Evolutionary conservation across 1,284 basidiomycete species (phyloP), one percentile per base, ranked within the genome.

Genomic region (Tetrapyrgos nigripes): DNA sequence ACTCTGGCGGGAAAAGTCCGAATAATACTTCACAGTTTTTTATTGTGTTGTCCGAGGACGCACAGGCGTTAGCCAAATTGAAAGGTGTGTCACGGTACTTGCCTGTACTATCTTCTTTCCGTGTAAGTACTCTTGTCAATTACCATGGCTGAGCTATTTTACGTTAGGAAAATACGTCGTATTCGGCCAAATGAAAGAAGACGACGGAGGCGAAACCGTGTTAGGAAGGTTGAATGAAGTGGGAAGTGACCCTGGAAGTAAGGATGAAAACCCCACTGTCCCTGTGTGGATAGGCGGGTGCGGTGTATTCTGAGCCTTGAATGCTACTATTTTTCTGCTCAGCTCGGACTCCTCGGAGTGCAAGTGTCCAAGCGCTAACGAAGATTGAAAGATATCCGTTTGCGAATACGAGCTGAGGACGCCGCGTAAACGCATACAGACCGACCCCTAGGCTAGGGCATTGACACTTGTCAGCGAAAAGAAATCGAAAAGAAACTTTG

Each of bases 1-100:
- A 82, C 65, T 74, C 77, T 66, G 60, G 80, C 69, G 57, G 81
- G 73, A 74, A 73, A 66, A 78, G 64, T 40, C 55, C 55, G 17
- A 60, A 60, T 61, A 82, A 82, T 60, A 74, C 79, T 40, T 82
- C 81, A 10, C 80, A 83, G 64, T 84, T 82, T 69, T 84, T 83
- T 55, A 62, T 83, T 51, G 76, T 80, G 24, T 73, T 83, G 28
- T 74, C 80, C 1, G 70, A 74, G 47, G 77, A 82, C 40, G 70
- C 77, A 29, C 59, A 62, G 35, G 72, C 72, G 57, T 66, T 82
- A 35, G 69, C 73, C 45, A 83, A 79, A 68, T 62, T 83, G 26
- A 60, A 60, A 73, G 58, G 54, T 58, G 29, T 9, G 35, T 31
- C 13, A 19, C 11, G 43, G 5, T 37, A 21, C 14, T 33, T 14